Conservation (phyloP, 2,329 filamentous ascomycete species). For the Aspergillus melleus region DNA sequence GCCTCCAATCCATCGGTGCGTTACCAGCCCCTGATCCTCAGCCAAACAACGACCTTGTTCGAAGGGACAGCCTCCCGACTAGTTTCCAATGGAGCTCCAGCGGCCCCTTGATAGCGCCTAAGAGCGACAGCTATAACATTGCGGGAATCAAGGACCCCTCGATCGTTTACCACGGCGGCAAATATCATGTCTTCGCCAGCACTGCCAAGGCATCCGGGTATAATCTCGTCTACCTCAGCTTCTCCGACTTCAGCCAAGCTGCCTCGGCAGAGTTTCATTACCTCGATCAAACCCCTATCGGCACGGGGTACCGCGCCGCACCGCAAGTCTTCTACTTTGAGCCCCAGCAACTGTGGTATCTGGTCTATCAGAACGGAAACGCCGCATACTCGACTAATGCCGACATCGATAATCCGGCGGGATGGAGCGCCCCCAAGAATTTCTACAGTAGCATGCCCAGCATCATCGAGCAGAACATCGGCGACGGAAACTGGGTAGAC, state of each 20-base stretch:
- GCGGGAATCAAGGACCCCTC: constrained; percentile 9
- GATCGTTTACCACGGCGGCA: constrained; percentile 1
- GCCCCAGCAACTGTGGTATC: constrained; percentile 6
- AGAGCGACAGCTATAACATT: constrained; percentile 1
- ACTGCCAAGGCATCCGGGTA: constrained; percentile 6
- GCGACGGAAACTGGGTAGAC: constrained; percentile 2
- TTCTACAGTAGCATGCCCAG: constrained; percentile 2
- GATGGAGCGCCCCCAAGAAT: constrained; percentile 5
- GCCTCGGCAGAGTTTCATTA: constrained; percentile 6
- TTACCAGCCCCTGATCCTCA: too few relatives aligned
- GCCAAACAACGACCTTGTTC: too few relatives aligned
- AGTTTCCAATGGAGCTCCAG: constrained; percentile 9
- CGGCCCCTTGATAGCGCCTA: constrained; percentile 1
- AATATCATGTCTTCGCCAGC: constrained; percentile 10
- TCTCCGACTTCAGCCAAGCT: constrained; percentile 9
- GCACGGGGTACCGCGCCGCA: constrained; percentile 6
- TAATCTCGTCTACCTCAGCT: constrained; percentile 8
- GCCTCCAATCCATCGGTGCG: too few relatives aligned
- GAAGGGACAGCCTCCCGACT: constrained; percentile 1
- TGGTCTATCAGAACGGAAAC: constrained; percentile 6
- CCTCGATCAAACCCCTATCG: constrained; percentile 6
- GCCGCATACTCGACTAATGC: constrained; percentile 8
- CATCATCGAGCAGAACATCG: constrained; percentile 4
- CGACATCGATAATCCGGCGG: constrained; percentile 3
- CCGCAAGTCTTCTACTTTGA: constrained; percentile 6